These are phyloP conservation scores for Fusarium torreyae DNA, from an alignment of 2,329 filamentous ascomycete species.

Conservation along the genomic window DNA sequence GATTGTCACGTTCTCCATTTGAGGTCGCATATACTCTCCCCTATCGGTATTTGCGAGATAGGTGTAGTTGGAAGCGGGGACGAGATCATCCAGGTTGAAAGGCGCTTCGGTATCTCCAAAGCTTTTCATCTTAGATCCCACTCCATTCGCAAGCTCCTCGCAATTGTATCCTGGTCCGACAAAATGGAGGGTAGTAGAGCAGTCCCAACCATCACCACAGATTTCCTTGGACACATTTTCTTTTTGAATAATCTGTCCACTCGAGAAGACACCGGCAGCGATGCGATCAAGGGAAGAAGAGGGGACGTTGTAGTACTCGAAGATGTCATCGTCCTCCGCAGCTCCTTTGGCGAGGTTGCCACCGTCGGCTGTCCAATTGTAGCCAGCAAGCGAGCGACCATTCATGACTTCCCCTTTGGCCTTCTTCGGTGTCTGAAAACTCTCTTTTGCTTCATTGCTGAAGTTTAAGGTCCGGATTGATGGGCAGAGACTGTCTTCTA, in stretches of 20 bases:
- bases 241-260: constrained; percentile 23
- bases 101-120: constrained; percentile 23
- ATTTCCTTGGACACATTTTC: constrained; percentile 24
- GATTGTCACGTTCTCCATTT: constrained; percentile 16
- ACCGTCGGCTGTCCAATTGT: constrained; percentile 24
- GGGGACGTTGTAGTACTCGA: constrained; percentile 38
- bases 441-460: constrained; percentile 35
- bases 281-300: constrained; percentile 23
- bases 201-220: constrained; percentile 43
- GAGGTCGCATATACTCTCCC: constrained; percentile 38
- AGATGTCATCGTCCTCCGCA: neutral
- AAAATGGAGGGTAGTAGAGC: constrained; percentile 40
- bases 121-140: constrained; percentile 11
- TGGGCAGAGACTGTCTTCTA: constrained; percentile 19
- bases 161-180: constrained; percentile 44
- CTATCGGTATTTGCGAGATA: constrained; percentile 26
- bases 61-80: constrained; percentile 30
- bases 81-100: constrained; percentile 35
- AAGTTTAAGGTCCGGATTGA: constrained; percentile 45
- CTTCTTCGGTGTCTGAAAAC: constrained; percentile 4
- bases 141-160: constrained; percentile 27
- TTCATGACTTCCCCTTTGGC: constrained; percentile 19
- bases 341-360: constrained; percentile 15
- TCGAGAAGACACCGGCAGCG: constrained; percentile 34
- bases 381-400: constrained; percentile 34